Evolutionary conservation across 2,329 filamentous ascomycete genomes (phyloP).

Genomic region (Fonsecaea nubica): DNA sequence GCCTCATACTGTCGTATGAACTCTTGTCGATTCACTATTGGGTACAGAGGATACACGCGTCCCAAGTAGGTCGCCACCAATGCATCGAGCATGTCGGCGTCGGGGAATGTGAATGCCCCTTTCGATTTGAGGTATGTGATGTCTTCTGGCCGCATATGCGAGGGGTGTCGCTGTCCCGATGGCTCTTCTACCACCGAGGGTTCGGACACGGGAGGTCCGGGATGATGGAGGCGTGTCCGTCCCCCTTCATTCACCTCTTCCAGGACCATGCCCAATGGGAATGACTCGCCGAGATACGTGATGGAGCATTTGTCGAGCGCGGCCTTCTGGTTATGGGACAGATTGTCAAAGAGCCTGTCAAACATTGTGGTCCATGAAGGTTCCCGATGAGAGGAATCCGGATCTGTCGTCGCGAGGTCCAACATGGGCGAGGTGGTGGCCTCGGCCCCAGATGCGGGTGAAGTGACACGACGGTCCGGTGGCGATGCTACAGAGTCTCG

Average conservation of each 20-base stretch:
- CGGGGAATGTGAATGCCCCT: slow-evolving; percentile 4
- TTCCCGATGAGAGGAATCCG: slow-evolving; percentile 8
- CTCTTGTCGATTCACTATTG: slow-evolving; percentile 16
- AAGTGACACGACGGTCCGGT: neutral
- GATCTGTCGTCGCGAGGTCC: neutral
- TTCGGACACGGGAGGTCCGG: slow-evolving; percentile 5
- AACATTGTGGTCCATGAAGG: slow-evolving; percentile 16
- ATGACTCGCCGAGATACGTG: slow-evolving; percentile 16
- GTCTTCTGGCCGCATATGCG: slow-evolving; percentile 7
- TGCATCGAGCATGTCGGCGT: neutral
- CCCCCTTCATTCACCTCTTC: neutral
- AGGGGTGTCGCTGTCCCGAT: slow-evolving; percentile 4
- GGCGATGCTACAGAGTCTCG: neutral
- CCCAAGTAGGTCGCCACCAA: neutral
- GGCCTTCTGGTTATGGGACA: neutral
- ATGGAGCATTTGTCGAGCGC: slow-evolving; percentile 15
- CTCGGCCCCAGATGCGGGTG: neutral
- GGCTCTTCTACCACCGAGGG: neutral
- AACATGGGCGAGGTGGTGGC: neutral
- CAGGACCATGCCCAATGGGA: slow-evolving; percentile 6
- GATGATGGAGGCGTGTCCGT: slow-evolving; percentile 1
- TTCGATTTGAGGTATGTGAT: slow-evolving; percentile 5
- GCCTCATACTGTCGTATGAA: slow-evolving; percentile 1
- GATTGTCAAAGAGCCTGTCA: slow-evolving; percentile 6
- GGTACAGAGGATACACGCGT: slow-evolving; percentile 17